A percentile compares a stretch with the other conserved stretches of the same genome.
phyloP scores from a whole-genome alignment of 2,329 filamentous ascomycete species.

The Chrysosphaeria jannelii region DNA sequence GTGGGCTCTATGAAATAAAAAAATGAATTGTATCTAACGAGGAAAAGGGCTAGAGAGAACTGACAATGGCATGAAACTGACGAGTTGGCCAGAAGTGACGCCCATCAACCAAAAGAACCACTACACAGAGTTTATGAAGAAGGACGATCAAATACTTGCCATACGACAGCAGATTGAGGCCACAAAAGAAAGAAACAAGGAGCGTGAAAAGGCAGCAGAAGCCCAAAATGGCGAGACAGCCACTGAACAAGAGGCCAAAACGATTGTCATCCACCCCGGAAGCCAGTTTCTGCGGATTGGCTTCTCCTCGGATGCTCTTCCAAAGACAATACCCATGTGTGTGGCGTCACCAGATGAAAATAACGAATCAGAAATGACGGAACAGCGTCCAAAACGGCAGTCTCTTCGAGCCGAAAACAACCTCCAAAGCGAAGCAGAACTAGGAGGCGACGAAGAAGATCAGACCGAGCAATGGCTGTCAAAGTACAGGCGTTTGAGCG shows the following conservation, averaged over 20 bases:
- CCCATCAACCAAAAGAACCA: conserved; percentile 99
- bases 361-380: conserved; percentile 60
- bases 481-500: conserved; percentile 53
- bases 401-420: no score
- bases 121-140: conserved; percentile 97
- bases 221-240: conserved; percentile 36
- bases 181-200: conserved; percentile 52
- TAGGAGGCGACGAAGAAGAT: no score
- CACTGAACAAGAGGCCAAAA: conserved; percentile 49
- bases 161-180: conserved; percentile 72
- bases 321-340: conserved; percentile 81
- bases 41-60: conserved; percentile 63
- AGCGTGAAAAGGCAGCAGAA: conserved; percentile 66
- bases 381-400: conserved; percentile 44
- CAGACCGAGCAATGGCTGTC: conserved; percentile 60
- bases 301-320: conserved; percentile 79
- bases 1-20: conserved; percentile 10
- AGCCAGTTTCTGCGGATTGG: conserved; percentile 90
- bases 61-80: conserved; percentile 92
- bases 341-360: conserved; percentile 51
- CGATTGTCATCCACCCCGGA: conserved; percentile 82
- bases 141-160: conserved; percentile 84
- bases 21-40: conserved; percentile 1
- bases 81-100: conserved; percentile 70
- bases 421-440: no score